Base-by-base conservation (phyloP, 805 yeast species). In the Kluyveromyces dobzhanskii region DNA sequence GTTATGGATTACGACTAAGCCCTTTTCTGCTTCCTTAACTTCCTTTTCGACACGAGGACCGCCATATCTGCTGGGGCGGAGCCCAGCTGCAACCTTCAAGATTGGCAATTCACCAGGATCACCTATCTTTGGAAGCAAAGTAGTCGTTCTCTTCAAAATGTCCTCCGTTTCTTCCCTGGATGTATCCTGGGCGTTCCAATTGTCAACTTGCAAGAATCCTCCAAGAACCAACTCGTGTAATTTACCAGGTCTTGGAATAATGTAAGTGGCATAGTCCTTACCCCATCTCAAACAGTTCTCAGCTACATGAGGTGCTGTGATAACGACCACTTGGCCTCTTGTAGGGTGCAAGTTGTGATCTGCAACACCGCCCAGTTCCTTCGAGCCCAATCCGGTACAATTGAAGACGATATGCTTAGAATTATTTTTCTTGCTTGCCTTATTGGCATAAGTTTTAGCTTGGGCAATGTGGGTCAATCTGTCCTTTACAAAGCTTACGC, bases 251-350 rank as follows among this genome's bases (percentile, higher is more conserved):
- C 90, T 69, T 41, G 85, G 85, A 54, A 83, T 83, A 37, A 78
- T 67, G 48, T 83, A 83, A 1, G 86, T 80, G 3, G 83, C 76
- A 42, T 64, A 67, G 35, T 69, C 73, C 3, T 56, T 59, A n/a
- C 81, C 80, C 83, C 83, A 78, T 38, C 75, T 61, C 66, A 75
- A 53, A 44, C 59, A 61, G 54, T 80, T 82, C 48, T 75, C 76
- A 25, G 62, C 63, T 43, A 82, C 65, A 48, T 80, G 82, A 3
- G 87, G 86, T 0, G 86, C 85, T 44, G 67, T 71, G 17, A 83
- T 68, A 8, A 82, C 78, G 14, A 82, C 80, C 18, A 83, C 86
- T 53, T 84, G 94, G 4, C 94, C 94, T 42, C 94, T 66, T 1
- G 84, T 75, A 6, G 94, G 90, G 47, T 77, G 80, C 14, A 80